Evolutionary conservation across 108 stramenopile genomes (phyloP).

Genomic region (Pelagomonas calceolata): DNA sequence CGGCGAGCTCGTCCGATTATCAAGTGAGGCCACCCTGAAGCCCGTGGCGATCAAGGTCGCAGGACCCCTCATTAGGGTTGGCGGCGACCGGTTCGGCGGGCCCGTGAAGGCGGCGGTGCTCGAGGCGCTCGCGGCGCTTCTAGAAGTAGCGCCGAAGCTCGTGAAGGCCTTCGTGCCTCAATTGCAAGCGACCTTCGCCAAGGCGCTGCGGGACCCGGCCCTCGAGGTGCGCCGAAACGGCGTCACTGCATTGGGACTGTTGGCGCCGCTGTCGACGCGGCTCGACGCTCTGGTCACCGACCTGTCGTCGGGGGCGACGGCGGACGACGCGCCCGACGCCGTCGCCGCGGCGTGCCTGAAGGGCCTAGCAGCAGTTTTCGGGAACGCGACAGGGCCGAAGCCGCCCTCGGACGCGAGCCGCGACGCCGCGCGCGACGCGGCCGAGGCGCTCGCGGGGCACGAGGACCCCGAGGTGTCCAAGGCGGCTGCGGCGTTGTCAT

Average conservation of each 20-base stretch:
- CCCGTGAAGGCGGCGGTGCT: constrained; percentile 86
- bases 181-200: constrained; percentile 97
- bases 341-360: neutral
- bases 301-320: constrained; percentile 17
- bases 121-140: constrained; percentile 68
- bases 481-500: too few relatives aligned
- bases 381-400: neutral
- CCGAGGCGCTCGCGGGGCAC: neutral
- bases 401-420: too few relatives aligned
- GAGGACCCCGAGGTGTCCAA: neutral
- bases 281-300: constrained; percentile 86
- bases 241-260: constrained; percentile 61
- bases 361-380: constrained; percentile 1
- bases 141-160: constrained; percentile 77
- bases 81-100: constrained; percentile 83
- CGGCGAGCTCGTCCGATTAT: constrained; percentile 82
- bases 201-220: constrained; percentile 83
- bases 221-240: constrained; percentile 75
- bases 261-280: constrained; percentile 73
- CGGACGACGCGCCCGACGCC: neutral
- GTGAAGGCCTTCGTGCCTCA: constrained; percentile 95
- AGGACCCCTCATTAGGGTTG: constrained; percentile 93
- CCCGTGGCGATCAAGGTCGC: constrained; percentile 89
- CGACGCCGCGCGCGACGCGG: too few relatives aligned
- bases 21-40: constrained; percentile 46